Percentiles rank a stretch among this genome's conserved stretches.
Conservation (phyloP, 306 rosid species). For the Rubus parviflorus region DNA sequence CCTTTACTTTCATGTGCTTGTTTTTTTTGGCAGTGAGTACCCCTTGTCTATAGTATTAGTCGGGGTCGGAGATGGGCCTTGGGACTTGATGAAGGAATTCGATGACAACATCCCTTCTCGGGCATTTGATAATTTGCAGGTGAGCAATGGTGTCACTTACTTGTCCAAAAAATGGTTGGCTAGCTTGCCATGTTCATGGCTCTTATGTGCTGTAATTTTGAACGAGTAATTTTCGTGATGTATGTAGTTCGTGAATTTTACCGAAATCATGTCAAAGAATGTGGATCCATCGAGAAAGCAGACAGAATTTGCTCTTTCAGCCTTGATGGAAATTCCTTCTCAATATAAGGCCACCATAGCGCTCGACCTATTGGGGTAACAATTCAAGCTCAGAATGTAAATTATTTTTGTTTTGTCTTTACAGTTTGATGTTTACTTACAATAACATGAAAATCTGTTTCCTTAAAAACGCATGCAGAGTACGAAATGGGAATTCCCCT, state of each 20-base stretch:
- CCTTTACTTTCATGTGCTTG: conserved; percentile 20
- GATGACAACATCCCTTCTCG: conserved; percentile 88
- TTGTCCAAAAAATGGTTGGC: not conserved
- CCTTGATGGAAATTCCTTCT: conserved; percentile 94
- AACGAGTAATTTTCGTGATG: conserved; percentile 19
- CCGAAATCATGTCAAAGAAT: conserved; percentile 67
- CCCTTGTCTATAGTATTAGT: conserved; percentile 85
- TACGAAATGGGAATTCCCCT: conserved; percentile 47
- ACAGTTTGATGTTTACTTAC: not conserved
- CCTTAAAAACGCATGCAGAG: conserved; percentile 39
- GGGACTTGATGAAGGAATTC: conserved; percentile 90
- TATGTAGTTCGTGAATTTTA: conserved; percentile 75
- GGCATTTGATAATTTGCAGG: conserved; percentile 88
- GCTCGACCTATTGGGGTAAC: conserved; percentile 72
- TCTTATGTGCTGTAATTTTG: conserved; percentile 21
- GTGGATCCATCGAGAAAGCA: conserved; percentile 50
- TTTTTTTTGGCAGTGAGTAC: conserved; percentile 52
- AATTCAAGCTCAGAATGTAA: not conserved
- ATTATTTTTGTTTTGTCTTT: not conserved
- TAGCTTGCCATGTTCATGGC: not conserved
- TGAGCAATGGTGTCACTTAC: conserved; percentile 24
- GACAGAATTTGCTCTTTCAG: conserved; percentile 71
- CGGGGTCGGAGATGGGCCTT: conserved; percentile 97
- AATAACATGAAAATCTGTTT: not conserved
- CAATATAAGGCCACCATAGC: conserved; percentile 87